These are phyloP conservation scores for Candida coleopterorum DNA, from an alignment of 805 yeast species.

Conservation along the genomic window DNA sequence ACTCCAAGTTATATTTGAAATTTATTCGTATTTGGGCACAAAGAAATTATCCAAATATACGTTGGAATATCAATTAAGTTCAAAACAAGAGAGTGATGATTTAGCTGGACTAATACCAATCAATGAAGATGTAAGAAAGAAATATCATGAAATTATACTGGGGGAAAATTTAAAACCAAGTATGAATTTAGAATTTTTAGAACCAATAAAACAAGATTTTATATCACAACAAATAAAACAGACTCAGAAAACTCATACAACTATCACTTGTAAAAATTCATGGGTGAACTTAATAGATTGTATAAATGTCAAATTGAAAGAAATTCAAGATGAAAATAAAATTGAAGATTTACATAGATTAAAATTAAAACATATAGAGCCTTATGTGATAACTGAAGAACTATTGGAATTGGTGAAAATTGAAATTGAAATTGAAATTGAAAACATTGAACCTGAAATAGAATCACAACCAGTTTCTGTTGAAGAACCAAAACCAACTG, in stretches of 20 bases:
- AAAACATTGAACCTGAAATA: neutral
- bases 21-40: slow-evolving; percentile 47
- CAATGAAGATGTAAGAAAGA: neutral
- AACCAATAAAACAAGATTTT: slow-evolving; percentile 27
- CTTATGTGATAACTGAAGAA: slow-evolving; percentile 45
- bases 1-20: slow-evolving; percentile 44
- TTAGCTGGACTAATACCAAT: slow-evolving; percentile 24
- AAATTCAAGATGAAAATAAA: slow-evolving; percentile 28
- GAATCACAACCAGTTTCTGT: slow-evolving; percentile 1
- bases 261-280: slow-evolving; percentile 3
- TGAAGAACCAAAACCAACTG: neutral
- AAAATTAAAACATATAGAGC: slow-evolving; percentile 44
- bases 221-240: slow-evolving; percentile 16
- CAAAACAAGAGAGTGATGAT: slow-evolving; percentile 40
- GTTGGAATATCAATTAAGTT: slow-evolving; percentile 54
- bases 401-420: slow-evolving; percentile 45
- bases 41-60: slow-evolving; percentile 49
- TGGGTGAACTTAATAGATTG: slow-evolving; percentile 29
- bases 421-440: slow-evolving; percentile 12
- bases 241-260: slow-evolving; percentile 6
- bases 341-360: slow-evolving; percentile 33
- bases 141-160: neutral
- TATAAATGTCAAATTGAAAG: slow-evolving; percentile 30
- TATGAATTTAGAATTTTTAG: slow-evolving; percentile 21
- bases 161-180: neutral